Base-by-base conservation (phyloP, 345 rosid species). In the Melaleuca alternifolia region DNA sequence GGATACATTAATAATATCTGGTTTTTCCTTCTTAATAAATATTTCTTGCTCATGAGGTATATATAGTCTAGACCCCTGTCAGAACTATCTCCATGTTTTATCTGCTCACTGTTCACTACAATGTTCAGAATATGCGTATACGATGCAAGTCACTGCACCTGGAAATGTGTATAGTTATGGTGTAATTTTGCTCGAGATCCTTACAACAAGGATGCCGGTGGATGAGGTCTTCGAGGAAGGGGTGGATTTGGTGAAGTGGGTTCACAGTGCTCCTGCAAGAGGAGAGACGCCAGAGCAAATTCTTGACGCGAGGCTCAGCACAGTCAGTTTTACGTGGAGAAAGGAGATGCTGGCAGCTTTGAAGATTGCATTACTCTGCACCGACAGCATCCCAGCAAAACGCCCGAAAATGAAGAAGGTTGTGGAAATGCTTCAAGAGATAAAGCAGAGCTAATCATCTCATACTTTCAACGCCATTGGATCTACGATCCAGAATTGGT, bases 331-430 rank as follows among this genome's bases (percentile, higher is more conserved):
- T 82, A 93, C 91, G 28, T 97, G 99, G 99, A 92, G 99, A 90
- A 94, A 91, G 90, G 99, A 97, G 88, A 97, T 97, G 99, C 96
- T 97, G 86, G 95, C 95, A n/a, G 98, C 98, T 87, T 93, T 98
- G 87, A 95, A 95, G 91, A 91, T 98, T 50, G 99, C 98, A 56
- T 89, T 98, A 82, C 90, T 93, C 52, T 98, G 99, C 92, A 96
- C 99, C 0, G 95, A 93, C 51, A 86, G 86, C 86, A 91, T 93
- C 51, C 98, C 98, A 41, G 96, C 97, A 0, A 90, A 92, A 86
- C 93, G 99, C 82, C 99, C 99, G 53, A 94, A 95, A 88, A 95
- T 98, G 99, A 98, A 95, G 91, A 95, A 91, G 86, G 98, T 95
- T 9, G 92, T 95, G 84, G 98, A 95, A 91, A 92, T 98, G 93